phyloP scores from a whole-genome alignment of 2,329 filamentous ascomycete species.

The Phyllosticta citribraziliensis region DNA sequence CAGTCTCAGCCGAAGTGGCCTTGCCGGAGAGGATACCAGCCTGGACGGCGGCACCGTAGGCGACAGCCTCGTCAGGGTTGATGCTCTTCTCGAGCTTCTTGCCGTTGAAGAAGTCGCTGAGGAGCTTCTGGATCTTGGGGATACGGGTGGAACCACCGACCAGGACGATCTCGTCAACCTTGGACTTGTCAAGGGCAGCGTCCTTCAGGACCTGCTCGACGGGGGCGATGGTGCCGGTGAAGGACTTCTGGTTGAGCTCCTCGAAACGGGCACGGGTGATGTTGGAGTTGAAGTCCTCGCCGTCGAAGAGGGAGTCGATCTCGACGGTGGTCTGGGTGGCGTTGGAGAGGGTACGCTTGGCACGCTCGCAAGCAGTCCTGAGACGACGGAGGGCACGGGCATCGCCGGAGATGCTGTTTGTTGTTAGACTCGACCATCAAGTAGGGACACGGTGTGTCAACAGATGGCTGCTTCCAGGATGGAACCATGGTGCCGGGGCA shows the following conservation, averaged over 20 bases:
- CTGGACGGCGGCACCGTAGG: constrained; percentile 97
- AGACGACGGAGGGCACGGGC: constrained; percentile 90
- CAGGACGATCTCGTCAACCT: constrained; percentile 96
- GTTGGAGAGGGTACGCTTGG: constrained; percentile 97
- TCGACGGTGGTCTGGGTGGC: constrained; percentile 96
- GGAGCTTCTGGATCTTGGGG: constrained; percentile 95
- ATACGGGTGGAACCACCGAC: constrained; percentile 99
- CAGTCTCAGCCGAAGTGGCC: constrained; percentile 88
- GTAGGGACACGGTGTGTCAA: neutral
- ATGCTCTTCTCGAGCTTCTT: constrained; percentile 99
- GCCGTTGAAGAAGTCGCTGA: constrained; percentile 97
- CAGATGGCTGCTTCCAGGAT: neutral
- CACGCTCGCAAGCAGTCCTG: constrained; percentile 96
- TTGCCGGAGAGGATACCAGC: constrained; percentile 98
- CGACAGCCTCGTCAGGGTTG: constrained; percentile 98
- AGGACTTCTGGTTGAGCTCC: constrained; percentile 93
- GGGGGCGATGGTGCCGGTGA: constrained; percentile 85
- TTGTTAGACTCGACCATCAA: too few species aligned
- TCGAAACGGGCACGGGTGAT: constrained; percentile 99
- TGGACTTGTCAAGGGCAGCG: constrained; percentile 73
- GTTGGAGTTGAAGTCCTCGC: constrained; percentile 92
- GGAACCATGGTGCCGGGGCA: neutral
- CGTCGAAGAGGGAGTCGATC: constrained; percentile 97
- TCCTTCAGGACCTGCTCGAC: constrained; percentile 97
- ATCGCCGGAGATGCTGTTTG: constrained; percentile 55